Conservation (phyloP, 306 rosid genomes). For the Castanospermum australe region DNA sequence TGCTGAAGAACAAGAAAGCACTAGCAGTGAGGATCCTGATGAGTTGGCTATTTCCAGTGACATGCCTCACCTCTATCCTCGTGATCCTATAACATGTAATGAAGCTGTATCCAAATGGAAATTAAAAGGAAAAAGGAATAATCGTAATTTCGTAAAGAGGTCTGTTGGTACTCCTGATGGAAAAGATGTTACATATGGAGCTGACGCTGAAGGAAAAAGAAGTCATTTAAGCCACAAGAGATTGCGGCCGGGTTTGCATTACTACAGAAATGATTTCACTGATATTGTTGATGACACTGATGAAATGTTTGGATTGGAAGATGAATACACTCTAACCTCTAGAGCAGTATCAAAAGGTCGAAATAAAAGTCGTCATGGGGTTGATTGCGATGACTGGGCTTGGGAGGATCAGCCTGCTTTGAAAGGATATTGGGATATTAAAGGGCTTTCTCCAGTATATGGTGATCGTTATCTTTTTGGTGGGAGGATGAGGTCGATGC, state of each 20-base stretch:
- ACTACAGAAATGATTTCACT: constrained; percentile 33
- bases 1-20: constrained; percentile 57
- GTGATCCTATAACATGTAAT: constrained; percentile 43
- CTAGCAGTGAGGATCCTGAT: constrained; percentile 65
- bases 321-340: constrained; percentile 50
- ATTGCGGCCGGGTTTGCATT: constrained; percentile 24
- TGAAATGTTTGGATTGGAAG: constrained; percentile 48
- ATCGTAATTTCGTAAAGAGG: constrained; percentile 65
- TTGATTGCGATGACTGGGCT: constrained; percentile 60
- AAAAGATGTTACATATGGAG: constrained; percentile 44
- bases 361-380: constrained; percentile 32
- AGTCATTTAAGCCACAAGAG: constrained; percentile 35
- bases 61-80: constrained; percentile 60
- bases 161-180: constrained; percentile 42
- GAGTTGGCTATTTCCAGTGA: constrained; percentile 59
- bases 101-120: constrained; percentile 91
- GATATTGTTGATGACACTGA: constrained; percentile 47
- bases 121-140: constrained; percentile 88
- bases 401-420: constrained; percentile 65
- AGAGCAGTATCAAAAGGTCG: constrained; percentile 47
- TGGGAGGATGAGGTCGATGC: constrained; percentile 56
- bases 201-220: constrained; percentile 53
- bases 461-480: constrained; percentile 38
- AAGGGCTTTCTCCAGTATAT: constrained; percentile 42
- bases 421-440: constrained; percentile 62